These are phyloP conservation scores for Cercospora sesami DNA, from an alignment of 2,329 filamentous ascomycete genomes.

Conservation along the genomic window DNA sequence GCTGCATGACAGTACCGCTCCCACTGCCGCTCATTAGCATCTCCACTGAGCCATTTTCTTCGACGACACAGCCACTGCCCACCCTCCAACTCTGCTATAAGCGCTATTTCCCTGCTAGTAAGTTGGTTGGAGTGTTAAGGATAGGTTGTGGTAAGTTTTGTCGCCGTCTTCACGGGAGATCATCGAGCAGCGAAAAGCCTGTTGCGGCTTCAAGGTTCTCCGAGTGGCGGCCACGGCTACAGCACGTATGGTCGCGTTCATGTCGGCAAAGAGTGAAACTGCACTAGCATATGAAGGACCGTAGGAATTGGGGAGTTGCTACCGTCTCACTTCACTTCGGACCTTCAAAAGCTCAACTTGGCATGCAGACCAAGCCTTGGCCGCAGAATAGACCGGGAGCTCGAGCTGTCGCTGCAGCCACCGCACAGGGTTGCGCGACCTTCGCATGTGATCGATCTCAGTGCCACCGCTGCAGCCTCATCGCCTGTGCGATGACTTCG, in stretches of 20 bases:
- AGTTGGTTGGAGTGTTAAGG: background rate
- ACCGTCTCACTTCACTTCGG: slow-evolving; percentile 21
- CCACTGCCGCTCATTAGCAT: background rate
- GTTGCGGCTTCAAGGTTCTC: background rate
- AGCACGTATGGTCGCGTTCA: slow-evolving; percentile 1
- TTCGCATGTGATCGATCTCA: slow-evolving; percentile 16
- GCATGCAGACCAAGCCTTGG: slow-evolving; percentile 19
- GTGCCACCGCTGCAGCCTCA: background rate
- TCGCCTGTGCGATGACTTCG: background rate
- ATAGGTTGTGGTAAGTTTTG: slow-evolving; percentile 2
- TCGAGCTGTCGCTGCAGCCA: slow-evolving; percentile 16
- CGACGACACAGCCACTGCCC: slow-evolving; percentile 10
- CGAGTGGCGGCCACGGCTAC: background rate
- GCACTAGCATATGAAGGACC: background rate
- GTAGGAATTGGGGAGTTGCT: slow-evolving; percentile 12
- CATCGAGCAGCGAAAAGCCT: background rate
- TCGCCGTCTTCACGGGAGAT: slow-evolving; percentile 14
- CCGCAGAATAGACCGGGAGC: slow-evolving; percentile 19
- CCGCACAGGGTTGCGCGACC: background rate
- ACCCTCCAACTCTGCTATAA: slow-evolving; percentile 10
- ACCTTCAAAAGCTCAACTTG: slow-evolving; percentile 12
- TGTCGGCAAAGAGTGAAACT: background rate
- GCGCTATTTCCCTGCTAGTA: slow-evolving; percentile 12
- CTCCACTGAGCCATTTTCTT: slow-evolving; percentile 21
- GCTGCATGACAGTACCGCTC: background rate